Conservation (phyloP, 768 basidiomycete genomes). For the Polyporus arcularius region DNA sequence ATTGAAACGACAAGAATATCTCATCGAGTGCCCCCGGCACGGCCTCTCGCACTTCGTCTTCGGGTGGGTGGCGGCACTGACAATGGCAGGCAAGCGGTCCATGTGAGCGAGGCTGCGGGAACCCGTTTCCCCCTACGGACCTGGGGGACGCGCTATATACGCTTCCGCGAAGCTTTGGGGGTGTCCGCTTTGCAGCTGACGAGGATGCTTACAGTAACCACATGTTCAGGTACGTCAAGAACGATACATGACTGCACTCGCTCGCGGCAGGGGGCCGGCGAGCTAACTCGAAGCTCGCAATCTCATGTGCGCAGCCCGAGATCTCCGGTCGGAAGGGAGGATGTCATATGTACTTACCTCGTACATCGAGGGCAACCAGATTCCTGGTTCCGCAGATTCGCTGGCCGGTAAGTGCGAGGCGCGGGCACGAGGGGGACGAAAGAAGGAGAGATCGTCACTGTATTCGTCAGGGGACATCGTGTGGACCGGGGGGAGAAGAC, state of each 20-base stretch:
- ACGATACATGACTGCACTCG: neutral
- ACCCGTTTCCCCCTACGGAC: too few relatives aligned
- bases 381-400: neutral
- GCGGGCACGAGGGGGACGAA: neutral
- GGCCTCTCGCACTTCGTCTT: too few relatives aligned
- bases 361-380: too few relatives aligned
- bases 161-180: neutral
- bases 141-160: neutral
- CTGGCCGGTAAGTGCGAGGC: neutral
- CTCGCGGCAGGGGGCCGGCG: neutral
- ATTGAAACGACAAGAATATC: slow-evolving; percentile 25
- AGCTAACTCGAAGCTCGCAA: neutral
- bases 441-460: neutral
- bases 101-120: too few relatives aligned
- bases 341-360: too few relatives aligned
- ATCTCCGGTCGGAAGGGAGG: neutral
- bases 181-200: neutral
- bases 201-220: neutral
- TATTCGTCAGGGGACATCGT: neutral
- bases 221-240: slow-evolving; percentile 11
- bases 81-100: too few relatives aligned
- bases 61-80: too few relatives aligned
- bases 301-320: neutral
- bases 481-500: neutral
- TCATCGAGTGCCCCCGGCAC: neutral